Evolutionary conservation across 225 moss, liverwort and hornwort species (phyloP), one percentile per base, ranked within the genome.

Genomic region (Polytrichum commune): DNA sequence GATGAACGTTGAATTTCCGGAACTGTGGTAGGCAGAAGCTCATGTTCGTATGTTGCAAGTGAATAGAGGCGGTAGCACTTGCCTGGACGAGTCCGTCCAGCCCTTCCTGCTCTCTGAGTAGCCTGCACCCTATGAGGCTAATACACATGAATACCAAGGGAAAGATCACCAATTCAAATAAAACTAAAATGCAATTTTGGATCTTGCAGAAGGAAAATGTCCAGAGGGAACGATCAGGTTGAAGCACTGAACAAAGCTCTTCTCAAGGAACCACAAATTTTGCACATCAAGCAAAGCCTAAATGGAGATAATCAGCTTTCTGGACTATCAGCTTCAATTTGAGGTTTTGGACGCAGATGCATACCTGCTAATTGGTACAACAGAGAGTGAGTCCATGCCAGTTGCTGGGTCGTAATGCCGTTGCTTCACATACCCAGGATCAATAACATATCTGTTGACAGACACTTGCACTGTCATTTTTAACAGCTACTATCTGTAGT

Each of bases 1-100:
- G 92, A 97, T 18, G 97, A 93, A n/a, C 97, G 90, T 67, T 97
- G 97, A 72, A 97, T 97, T 76, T 97, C 97, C n/a, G 97, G 97
- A 71, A 93, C 89, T 23, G 97, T 97, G 13, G 79, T 88, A 8
- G 84, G 74, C 63, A 97, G 75, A 67, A 93, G 83, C 74, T 94
- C 97, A 70, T 92, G 90, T 62, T 94, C 80, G 69, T 86, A 97
- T 1, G 78, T 86, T 28, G 92, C 83, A 35, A 85, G 67, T 10
- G 94, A 86, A 53, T 97, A 97, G 1, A 97, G 78, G 10, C 97
- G 87, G 73, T 97, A 97, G 60, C 97, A 97, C 73, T 85, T 89
- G 60, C 97, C 97, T n/a, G 94, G 66, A 38, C 93, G 89, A 13
- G 97, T 97, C 79, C 97, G 77, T 6, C 97, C 97, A 24, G 97